Evolutionary conservation across 495 filamentous ascomycete species (phyloP).

Genomic region (Neurospora sp.): DNA sequence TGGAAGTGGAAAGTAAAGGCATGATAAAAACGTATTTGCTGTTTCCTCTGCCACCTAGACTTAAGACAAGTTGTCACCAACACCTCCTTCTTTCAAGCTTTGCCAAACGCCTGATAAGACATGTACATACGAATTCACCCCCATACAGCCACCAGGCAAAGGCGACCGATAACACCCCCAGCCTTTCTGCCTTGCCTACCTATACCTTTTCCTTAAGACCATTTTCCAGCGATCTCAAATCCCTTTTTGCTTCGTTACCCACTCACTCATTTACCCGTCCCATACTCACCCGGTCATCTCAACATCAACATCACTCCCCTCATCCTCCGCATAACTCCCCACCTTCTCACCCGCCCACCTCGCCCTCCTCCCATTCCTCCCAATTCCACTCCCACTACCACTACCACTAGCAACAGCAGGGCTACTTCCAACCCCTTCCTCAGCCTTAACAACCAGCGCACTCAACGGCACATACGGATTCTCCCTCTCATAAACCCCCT

Average conservation of each 20-base stretch:
- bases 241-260: neutral
- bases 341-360: conserved; percentile 19
- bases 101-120: neutral
- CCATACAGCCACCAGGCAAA: neutral
- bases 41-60: neutral
- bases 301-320: conserved; percentile 19
- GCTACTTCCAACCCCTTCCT: conserved; percentile 1
- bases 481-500: conserved; percentile 50
- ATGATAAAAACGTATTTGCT: neutral
- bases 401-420: neutral
- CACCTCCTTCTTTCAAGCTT: neutral
- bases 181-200: neutral
- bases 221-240: neutral
- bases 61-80: neutral
- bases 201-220: neutral
- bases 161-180: neutral
- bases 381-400: neutral
- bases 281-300: neutral
- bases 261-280: neutral
- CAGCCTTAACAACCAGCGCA: neutral
- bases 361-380: conserved; percentile 5
- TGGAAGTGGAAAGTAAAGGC: neutral
- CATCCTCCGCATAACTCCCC: conserved; percentile 31
- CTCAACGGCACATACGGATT: conserved; percentile 35
- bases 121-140: neutral